Evolutionary conservation across 768 basidiomycete genomes (phyloP).

Genomic region (Arthromyces matolae): DNA sequence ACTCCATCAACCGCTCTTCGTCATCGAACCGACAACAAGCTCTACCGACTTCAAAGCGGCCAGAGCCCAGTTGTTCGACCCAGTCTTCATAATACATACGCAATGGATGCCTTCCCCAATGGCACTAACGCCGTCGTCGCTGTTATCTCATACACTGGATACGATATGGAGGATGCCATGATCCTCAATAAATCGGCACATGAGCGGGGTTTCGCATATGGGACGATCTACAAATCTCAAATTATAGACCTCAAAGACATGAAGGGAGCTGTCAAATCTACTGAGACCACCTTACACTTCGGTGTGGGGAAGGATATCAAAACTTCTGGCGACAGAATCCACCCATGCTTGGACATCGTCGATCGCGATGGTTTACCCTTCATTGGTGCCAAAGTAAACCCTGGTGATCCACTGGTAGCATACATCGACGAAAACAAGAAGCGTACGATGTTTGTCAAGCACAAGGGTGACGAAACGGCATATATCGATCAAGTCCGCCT

Average conservation of each 20-base stretch:
- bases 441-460: conserved; percentile 83
- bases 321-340: conserved; percentile 40
- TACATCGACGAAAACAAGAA: conserved; percentile 85
- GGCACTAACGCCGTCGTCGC: conserved; percentile 98
- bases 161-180: conserved; percentile 99
- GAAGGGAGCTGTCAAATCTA: conserved; percentile 57
- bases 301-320: conserved; percentile 78
- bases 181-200: conserved; percentile 98
- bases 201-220: conserved; percentile 96
- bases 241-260: conserved; percentile 86
- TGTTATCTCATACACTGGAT: conserved; percentile 99
- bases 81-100: conserved; percentile 86
- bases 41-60: conserved; percentile 92
- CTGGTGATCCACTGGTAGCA: conserved; percentile 81
- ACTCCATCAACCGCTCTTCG: conserved; percentile 90
- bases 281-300: conserved; percentile 80
- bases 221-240: conserved; percentile 93
- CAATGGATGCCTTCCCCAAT: conserved; percentile 98
- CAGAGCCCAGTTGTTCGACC: conserved; percentile 96
- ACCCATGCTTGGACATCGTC: conserved; percentile 47
- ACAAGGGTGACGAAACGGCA: conserved; percentile 92
- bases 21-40: conserved; percentile 96
- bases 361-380: conserved; percentile 84
- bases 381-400: conserved; percentile 61
- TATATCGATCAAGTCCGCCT: conserved; percentile 91